These are phyloP conservation scores for Nicotiana benthamiana DNA, from an alignment of 257 asterid genomes.

Conservation along the genomic window DNA sequence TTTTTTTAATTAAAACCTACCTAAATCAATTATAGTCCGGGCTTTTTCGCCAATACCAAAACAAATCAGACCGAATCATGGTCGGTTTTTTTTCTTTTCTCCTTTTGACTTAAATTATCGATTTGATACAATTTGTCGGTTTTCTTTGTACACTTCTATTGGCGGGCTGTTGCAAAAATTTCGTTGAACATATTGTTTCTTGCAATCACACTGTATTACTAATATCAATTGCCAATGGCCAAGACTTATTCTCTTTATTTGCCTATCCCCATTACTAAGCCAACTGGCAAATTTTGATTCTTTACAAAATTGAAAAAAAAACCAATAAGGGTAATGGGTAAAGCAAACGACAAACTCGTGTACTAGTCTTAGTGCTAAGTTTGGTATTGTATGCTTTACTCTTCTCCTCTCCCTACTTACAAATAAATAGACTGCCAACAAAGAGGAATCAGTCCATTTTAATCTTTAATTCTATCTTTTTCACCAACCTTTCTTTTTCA, in stretches of 20 bases:
- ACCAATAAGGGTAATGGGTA: constrained; percentile 25
- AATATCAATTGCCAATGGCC: constrained; percentile 23
- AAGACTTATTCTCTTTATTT: constrained; percentile 2
- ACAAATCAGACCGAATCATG: too few relatives aligned
- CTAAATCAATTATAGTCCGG: too few relatives aligned
- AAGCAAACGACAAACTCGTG: constrained; percentile 44
- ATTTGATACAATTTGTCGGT: too few relatives aligned
- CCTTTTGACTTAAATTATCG: too few relatives aligned
- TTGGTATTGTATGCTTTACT: constrained; percentile 22
- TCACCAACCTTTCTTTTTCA: constrained; percentile 7
- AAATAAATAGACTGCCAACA: constrained; percentile 28
- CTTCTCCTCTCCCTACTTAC: constrained; percentile 19
- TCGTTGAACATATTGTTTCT: not conserved
- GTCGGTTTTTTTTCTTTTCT: rapidly evolving
- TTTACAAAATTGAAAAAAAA: constrained; percentile 26
- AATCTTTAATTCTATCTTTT: not conserved
- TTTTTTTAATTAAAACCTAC: too few relatives aligned
- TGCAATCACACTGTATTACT: constrained; percentile 15
- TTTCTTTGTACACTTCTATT: too few relatives aligned
- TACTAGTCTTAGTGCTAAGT: constrained; percentile 32
- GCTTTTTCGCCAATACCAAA: too few relatives aligned
- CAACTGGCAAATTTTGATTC: constrained; percentile 78
- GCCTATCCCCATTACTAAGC: constrained; percentile 12
- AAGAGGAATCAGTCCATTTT: not conserved
- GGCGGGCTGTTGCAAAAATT: not conserved